These are phyloP conservation scores for Heliocybe sulcata DNA, from an alignment of 1,284 basidiomycete species.

Conservation along the genomic window DNA sequence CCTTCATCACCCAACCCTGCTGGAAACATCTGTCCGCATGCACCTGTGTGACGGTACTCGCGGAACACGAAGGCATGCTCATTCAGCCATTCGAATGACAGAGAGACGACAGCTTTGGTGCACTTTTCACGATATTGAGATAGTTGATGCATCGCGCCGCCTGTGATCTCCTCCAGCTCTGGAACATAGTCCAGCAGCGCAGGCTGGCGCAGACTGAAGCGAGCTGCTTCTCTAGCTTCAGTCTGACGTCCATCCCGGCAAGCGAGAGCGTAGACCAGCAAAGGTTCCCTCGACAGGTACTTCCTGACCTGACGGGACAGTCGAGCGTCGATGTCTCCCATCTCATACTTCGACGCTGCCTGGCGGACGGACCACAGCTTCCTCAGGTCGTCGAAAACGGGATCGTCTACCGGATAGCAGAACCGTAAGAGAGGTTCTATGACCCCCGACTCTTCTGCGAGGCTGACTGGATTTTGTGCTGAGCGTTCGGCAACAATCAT, in stretches of 20 bases:
- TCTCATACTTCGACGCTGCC: conserved; percentile 16
- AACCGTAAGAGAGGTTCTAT: not conserved
- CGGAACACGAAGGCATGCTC: too few species aligned
- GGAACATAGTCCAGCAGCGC: not conserved
- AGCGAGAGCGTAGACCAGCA: not conserved
- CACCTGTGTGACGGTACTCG: too few species aligned
- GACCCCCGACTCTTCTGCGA: not conserved
- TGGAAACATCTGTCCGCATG: too few species aligned
- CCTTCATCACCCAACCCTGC: too few species aligned
- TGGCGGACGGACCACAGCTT: conserved; percentile 9
- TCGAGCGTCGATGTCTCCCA: conserved; percentile 9
- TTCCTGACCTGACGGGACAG: not conserved
- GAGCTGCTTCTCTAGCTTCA: not conserved
- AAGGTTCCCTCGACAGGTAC: not conserved
- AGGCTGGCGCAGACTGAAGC: not conserved
- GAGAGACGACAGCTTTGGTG: too few species aligned
- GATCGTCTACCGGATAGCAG: conserved; percentile 13
- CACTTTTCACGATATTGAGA: too few species aligned
- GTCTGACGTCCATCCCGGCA: not conserved
- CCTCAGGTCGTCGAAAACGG: conserved; percentile 6
- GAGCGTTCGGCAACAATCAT: not conserved
- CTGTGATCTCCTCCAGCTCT: not conserved
- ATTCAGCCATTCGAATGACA: too few species aligned
- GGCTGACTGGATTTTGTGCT: not conserved
- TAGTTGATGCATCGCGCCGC: not conserved